Conservation (phyloP, 2,329 filamentous ascomycete species). For the Cadophora sp. region DNA sequence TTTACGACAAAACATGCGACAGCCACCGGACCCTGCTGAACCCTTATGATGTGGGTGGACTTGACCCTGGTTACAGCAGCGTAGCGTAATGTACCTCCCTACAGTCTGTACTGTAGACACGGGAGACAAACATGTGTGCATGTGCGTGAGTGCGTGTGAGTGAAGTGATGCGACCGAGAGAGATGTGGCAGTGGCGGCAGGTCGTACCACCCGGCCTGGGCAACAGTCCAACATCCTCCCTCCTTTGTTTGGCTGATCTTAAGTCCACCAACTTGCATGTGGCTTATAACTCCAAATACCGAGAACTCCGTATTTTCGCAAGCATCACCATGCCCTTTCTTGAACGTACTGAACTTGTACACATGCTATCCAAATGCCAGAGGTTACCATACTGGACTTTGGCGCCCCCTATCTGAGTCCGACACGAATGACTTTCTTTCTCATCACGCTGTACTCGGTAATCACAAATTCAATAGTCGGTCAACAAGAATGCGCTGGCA, state of each 20-base stretch:
- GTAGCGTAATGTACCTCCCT: no score
- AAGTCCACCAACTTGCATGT: background rate
- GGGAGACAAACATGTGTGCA: background rate
- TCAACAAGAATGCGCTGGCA: background rate
- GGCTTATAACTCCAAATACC: background rate
- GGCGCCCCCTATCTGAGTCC: background rate
- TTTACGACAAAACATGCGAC: background rate
- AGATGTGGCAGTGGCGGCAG: background rate
- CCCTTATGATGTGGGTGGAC: slow-evolving; percentile 14
- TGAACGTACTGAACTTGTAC: no score
- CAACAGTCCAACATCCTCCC: background rate
- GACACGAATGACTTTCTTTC: background rate
- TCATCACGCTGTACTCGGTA: background rate
- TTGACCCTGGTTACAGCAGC: background rate
- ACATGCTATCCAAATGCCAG: no score
- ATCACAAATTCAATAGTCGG: background rate
- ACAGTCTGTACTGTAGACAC: no score
- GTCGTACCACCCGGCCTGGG: background rate
- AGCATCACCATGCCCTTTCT: no score
- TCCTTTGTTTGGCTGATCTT: background rate
- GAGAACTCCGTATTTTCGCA: no score
- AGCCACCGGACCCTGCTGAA: slow-evolving; percentile 10
- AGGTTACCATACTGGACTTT: background rate
- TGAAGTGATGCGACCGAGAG: background rate
- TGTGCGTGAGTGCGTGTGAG: background rate